Percentiles rank a stretch among this genome's conserved stretches.
phyloP scores from a whole-genome alignment of 176 grass and related monocot genomes.

The Bolboschoenus planiculmis region DNA sequence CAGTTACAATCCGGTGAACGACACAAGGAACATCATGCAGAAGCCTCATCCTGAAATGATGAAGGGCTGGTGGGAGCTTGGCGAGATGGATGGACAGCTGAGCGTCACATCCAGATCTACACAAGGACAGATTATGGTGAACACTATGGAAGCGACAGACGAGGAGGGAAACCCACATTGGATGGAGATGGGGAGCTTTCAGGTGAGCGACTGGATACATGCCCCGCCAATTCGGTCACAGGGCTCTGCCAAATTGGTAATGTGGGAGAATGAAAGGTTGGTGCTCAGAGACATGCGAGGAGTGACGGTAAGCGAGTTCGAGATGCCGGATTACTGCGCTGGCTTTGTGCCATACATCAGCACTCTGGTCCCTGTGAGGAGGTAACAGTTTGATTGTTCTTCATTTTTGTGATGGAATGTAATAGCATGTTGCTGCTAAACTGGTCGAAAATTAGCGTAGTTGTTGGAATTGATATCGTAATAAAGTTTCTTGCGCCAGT shows the following conservation, averaged over 20 bases:
- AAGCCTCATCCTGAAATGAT: background rate
- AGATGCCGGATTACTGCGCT: background rate
- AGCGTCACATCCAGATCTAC: constrained; percentile 11
- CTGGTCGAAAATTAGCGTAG: background rate
- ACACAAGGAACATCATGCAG: background rate
- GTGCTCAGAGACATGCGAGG: constrained; percentile 13
- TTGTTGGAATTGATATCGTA: background rate
- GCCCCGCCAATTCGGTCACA: background rate
- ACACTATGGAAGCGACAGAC: background rate
- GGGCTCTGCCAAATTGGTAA: background rate
- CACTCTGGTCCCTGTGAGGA: constrained; percentile 21
- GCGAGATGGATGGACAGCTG: constrained; percentile 43
- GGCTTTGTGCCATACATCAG: constrained; percentile 60
- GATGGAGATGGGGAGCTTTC: background rate
- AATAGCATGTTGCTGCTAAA: background rate
- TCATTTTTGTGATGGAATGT: background rate
- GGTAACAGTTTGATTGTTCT: constrained; percentile 3
- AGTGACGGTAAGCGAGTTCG: constrained; percentile 10
- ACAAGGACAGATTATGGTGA: background rate
- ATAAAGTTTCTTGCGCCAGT: background rate
- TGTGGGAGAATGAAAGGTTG: background rate
- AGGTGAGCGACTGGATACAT: background rate
- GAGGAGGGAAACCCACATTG: background rate
- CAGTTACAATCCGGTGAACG: constrained; percentile 23
- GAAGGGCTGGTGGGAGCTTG: constrained; percentile 45